Conservation (phyloP, 208 protist genomes). For the Acanthamoeba triangularis region DNA sequence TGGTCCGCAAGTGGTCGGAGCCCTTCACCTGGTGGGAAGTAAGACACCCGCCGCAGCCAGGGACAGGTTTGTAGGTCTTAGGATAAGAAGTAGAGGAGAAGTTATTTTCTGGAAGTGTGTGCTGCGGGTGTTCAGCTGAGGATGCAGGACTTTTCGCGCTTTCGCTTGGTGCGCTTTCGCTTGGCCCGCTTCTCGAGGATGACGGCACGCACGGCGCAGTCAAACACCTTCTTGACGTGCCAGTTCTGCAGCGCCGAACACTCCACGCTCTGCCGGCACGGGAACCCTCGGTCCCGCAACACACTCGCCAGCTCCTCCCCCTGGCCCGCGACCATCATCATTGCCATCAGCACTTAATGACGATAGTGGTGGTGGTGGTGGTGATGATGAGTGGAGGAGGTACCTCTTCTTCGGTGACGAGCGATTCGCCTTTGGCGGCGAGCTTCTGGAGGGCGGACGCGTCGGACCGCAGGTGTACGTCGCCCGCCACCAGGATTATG, state of each 20-base stretch:
- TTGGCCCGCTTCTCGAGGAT: conserved; percentile 25
- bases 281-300: neutral
- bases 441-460: conserved; percentile 15
- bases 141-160: neutral
- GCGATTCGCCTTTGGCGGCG: neutral
- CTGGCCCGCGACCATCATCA: neutral
- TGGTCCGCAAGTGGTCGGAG: no score
- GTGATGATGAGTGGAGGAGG: neutral
- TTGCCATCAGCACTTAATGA: neutral
- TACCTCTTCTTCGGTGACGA: conserved; percentile 27
- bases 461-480: conserved; percentile 27
- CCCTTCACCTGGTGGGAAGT: no score
- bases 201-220: neutral
- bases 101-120: no score
- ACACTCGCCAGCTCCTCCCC: neutral
- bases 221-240: neutral
- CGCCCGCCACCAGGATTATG: conserved; percentile 16
- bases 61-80: no score
- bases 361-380: no score
- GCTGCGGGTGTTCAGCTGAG: no score
- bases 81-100: no score
- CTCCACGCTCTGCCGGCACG: neutral
- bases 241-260: conserved; percentile 3
- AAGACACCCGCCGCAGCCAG: no score
- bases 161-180: neutral